Evolutionary conservation across 805 yeast genomes (phyloP).

Genomic region (Priceomyces haplophilus): DNA sequence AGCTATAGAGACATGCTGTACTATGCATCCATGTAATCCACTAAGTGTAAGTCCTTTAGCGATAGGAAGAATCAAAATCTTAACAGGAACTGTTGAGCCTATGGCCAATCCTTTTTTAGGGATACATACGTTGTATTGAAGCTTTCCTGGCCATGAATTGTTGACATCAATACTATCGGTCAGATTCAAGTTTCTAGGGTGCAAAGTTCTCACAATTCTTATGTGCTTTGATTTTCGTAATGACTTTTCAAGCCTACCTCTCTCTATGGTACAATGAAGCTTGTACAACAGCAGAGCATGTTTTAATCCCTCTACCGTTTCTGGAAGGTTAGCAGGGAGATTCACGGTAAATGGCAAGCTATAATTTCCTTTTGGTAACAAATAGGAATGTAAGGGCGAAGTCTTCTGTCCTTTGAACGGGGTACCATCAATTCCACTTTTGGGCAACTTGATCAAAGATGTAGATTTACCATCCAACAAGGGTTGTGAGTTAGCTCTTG

Average conservation of each 20-base stretch:
- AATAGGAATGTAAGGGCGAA: conserved; percentile 30
- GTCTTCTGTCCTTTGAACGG: conserved; percentile 34
- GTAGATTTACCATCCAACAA: conserved; percentile 1
- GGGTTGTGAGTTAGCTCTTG: conserved; percentile 33
- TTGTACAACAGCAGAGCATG: conserved; percentile 43
- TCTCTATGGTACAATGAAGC: conserved; percentile 39
- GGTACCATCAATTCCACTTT: conserved; percentile 42
- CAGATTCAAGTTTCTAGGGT: conserved; percentile 36
- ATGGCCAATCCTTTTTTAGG: conserved; percentile 45
- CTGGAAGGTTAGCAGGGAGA: conserved; percentile 47
- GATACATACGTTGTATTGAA: conserved; percentile 47
- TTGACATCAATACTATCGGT: conserved; percentile 45
- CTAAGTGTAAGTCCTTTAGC: conserved; percentile 40
- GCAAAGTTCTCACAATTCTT: conserved; percentile 43
- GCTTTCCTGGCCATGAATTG: conserved; percentile 52
- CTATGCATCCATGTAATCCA: conserved; percentile 20
- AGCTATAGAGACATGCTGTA: conserved; percentile 32
- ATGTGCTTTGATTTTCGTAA: conserved; percentile 35
- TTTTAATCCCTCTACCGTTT: conserved; percentile 49
- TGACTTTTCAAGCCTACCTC: conserved; percentile 43
- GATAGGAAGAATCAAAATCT: conserved; percentile 45
- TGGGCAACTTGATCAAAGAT: conserved; percentile 26
- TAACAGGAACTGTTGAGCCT: conserved; percentile 43
- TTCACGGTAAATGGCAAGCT: conserved; percentile 44
- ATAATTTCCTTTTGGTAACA: conserved; percentile 51